Conservation (phyloP, 2,329 filamentous ascomycete genomes). For the Scedosporium minutisporum region DNA sequence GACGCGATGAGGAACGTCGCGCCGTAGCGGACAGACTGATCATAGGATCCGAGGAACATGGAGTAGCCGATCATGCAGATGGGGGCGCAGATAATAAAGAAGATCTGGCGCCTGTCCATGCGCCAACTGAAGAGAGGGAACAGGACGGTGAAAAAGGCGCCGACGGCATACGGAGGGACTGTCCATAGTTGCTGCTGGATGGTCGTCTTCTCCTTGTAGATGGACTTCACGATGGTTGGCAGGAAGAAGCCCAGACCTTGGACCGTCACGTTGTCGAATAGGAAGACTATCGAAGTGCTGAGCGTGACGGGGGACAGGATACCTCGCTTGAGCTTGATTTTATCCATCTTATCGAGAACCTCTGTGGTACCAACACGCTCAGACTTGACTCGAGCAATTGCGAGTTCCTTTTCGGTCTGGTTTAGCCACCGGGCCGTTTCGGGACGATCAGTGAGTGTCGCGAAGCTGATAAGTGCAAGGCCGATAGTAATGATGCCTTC, state of each 20-base stretch:
- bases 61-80: conserved; percentile 54
- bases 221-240: conserved; percentile 54
- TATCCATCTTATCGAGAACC: conserved; percentile 51
- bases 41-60: conserved; percentile 47
- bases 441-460: conserved; percentile 59
- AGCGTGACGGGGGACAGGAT: conserved; percentile 51
- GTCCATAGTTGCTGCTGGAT: conserved; percentile 54
- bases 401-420: conserved; percentile 55
- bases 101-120: conserved; percentile 42
- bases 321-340: conserved; percentile 44
- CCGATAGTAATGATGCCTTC: conserved; percentile 51
- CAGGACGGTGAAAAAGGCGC: conserved; percentile 49
- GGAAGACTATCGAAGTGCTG: conserved; percentile 45
- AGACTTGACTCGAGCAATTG: conserved; percentile 57
- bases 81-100: conserved; percentile 45
- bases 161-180: conserved; percentile 55
- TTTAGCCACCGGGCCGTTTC: conserved; percentile 58
- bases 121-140: conserved; percentile 47
- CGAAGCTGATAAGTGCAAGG: conserved; percentile 49
- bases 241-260: conserved; percentile 58
- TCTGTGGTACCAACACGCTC: conserved; percentile 51
- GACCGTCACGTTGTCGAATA: conserved; percentile 57
- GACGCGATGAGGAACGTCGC: conserved; percentile 54
- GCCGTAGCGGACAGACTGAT: conserved; percentile 43
- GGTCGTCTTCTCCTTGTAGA: conserved; percentile 48